Evolutionary conservation across 805 yeast genomes (phyloP).

Genomic region (Kluyveromyces siamensis): DNA sequence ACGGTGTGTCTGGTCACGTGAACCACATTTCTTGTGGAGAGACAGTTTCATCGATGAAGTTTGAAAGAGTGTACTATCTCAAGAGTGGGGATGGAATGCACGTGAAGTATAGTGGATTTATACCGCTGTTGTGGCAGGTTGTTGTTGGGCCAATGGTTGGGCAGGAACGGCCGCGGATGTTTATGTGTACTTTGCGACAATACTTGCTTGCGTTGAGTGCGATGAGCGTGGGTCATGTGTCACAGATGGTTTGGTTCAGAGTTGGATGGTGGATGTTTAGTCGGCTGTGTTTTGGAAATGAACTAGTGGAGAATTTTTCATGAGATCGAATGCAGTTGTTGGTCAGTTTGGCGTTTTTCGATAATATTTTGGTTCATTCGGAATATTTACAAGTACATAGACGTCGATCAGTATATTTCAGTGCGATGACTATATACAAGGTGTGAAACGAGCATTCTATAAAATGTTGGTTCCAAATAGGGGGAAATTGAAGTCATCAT

Average conservation of each 20-base stretch:
- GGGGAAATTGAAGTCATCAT: constrained; percentile 1
- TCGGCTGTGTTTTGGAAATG: constrained; percentile 70
- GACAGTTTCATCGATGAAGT: constrained; percentile 32
- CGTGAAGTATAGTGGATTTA: constrained; percentile 19
- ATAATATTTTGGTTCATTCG: not conserved
- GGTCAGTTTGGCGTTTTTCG: not conserved
- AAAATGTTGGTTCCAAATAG: constrained; percentile 1
- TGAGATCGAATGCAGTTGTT: too few relatives aligned
- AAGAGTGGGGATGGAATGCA: constrained; percentile 11
- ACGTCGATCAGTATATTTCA: not conserved
- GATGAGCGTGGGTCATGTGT: constrained; percentile 72
- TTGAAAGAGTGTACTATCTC: constrained; percentile 5
- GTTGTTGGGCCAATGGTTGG: constrained; percentile 8
- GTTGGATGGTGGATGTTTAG: constrained; percentile 78
- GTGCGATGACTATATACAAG: not conserved
- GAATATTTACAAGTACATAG: not conserved
- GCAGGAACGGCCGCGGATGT: constrained; percentile 28
- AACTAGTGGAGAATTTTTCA: constrained; percentile 28
- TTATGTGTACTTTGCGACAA: constrained; percentile 27
- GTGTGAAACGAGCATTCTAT: not conserved
- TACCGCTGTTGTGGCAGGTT: constrained; percentile 8
- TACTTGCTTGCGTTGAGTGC: constrained; percentile 43
- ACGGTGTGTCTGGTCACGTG: constrained; percentile 81
- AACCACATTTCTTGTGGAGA: constrained; percentile 64
- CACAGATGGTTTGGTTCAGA: constrained; percentile 95